These are phyloP conservation scores for Auxenochlorella pyrenoidosa DNA, from an alignment of 139 green algal genomes.

Conservation along the genomic window DNA sequence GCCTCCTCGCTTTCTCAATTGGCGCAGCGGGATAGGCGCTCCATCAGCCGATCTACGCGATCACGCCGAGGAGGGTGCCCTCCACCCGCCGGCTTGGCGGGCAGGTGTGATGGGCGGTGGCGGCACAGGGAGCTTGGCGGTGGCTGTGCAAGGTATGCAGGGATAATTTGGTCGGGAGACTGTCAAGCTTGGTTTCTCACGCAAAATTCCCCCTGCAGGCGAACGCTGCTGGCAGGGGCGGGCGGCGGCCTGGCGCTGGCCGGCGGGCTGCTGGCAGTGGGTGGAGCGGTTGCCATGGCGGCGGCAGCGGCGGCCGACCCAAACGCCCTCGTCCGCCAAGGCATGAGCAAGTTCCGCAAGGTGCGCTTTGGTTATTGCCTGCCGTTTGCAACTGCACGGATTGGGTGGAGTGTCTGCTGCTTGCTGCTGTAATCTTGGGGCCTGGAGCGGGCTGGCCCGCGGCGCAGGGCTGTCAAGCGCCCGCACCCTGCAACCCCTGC, in stretches of 20 bases:
- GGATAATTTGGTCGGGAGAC: too few species aligned
- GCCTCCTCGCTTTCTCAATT: not conserved
- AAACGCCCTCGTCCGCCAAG: constrained; percentile 6
- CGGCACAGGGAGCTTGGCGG: not conserved
- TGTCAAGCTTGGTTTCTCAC: not conserved
- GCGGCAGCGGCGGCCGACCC: not conserved
- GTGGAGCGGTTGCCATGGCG: not conserved
- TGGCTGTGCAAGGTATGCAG: too few species aligned
- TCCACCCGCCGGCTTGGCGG: not conserved
- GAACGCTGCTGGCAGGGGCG: not conserved
- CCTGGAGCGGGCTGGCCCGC: too few species aligned
- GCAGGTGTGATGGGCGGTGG: not conserved
- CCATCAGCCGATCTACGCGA: not conserved
- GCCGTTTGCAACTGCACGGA: too few species aligned
- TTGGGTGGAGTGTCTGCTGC: too few species aligned
- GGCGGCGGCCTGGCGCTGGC: constrained; percentile 8
- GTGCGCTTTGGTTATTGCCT: not conserved
- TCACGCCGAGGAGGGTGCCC: not conserved
- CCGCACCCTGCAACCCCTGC: too few species aligned
- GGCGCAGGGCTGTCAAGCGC: too few species aligned
- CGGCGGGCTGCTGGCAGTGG: constrained; percentile 5
- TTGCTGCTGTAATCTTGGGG: too few species aligned
- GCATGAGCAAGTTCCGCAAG: constrained; percentile 26
- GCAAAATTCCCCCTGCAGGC: not conserved
- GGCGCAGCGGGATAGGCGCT: not conserved